Percentiles rank a stretch among this genome's conserved stretches.
Conservation (phyloP, 192 early-diverging fungal species). For the Rhizophagus prolifer region DNA sequence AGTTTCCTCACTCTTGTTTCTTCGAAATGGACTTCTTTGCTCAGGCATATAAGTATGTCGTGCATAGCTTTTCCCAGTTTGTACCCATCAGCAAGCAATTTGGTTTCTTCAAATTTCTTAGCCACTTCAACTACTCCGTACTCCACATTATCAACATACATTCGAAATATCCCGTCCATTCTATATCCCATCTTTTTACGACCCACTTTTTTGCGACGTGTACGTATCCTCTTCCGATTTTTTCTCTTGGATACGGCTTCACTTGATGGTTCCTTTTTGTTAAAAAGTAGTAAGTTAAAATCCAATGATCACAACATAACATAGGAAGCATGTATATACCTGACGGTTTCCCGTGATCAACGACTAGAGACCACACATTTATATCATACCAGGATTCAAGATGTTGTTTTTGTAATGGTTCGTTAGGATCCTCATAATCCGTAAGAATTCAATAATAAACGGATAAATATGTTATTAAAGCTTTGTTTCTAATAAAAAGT, state of each 20-base stretch:
- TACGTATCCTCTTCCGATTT: constrained; percentile 10
- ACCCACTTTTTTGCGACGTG: not conserved
- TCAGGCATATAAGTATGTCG: constrained; percentile 20
- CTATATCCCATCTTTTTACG: constrained; percentile 12
- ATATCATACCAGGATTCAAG: constrained; percentile 29
- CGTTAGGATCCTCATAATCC: not conserved
- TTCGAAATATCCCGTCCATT: constrained; percentile 20
- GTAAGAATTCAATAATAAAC: constrained; percentile 6
- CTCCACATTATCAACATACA: constrained; percentile 16
- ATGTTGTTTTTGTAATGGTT: constrained; percentile 23
- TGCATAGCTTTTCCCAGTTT: constrained; percentile 24
- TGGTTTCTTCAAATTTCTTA: constrained; percentile 27
- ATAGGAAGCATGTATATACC: not conserved
- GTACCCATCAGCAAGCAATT: constrained; percentile 17
- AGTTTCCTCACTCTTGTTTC: constrained; percentile 8
- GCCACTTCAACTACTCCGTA: constrained; percentile 20
- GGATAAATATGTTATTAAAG: too few species aligned
- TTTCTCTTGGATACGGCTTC: not conserved
- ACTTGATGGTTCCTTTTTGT: constrained; percentile 23
- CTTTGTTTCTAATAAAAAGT: too few species aligned
- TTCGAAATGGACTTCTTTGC: not conserved
- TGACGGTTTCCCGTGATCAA: too few species aligned
- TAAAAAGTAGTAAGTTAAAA: not conserved
- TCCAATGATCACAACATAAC: too few species aligned
- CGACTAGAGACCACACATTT: constrained; percentile 26